Conservation (phyloP, 1,139 yeast species). For the Saccharomyces pastorianus region DNA sequence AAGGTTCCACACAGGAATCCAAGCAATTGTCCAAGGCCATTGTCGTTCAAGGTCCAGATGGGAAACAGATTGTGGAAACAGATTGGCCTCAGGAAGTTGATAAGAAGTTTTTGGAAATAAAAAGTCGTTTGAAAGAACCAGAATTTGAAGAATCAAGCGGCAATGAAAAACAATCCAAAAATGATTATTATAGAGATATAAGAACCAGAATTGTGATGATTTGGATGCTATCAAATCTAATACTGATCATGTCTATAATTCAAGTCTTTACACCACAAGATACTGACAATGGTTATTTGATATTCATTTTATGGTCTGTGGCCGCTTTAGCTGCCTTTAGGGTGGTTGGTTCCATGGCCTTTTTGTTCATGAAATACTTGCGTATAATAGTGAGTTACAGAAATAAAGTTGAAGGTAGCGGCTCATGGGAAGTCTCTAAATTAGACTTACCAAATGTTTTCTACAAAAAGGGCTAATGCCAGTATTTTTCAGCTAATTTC, state of each 20-base stretch:
- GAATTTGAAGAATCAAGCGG: slow-evolving; percentile 34
- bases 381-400: slow-evolving; percentile 34
- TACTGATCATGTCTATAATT: slow-evolving; percentile 77
- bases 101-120: slow-evolving; percentile 57
- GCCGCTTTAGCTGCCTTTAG: slow-evolving; percentile 74
- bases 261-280: slow-evolving; percentile 66
- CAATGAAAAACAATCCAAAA: slow-evolving; percentile 44
- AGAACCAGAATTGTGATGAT: slow-evolving; percentile 87
- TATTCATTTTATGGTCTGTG: slow-evolving; percentile 83
- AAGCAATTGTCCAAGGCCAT: slow-evolving; percentile 61
- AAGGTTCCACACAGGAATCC: slow-evolving; percentile 75
- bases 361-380: slow-evolving; percentile 42
- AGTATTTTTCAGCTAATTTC: not conserved
- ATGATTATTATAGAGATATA: slow-evolving; percentile 89
- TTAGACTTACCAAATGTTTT: slow-evolving; percentile 8
- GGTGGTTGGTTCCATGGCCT: slow-evolving; percentile 68
- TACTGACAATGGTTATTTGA: slow-evolving; percentile 66
- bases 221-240: slow-evolving; percentile 78
- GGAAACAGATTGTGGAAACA: slow-evolving; percentile 59
- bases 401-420: slow-evolving; percentile 33
- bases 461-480: slow-evolving; percentile 7
- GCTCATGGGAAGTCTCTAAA: slow-evolving; percentile 16
- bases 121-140: slow-evolving; percentile 63
- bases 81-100: slow-evolving; percentile 83
- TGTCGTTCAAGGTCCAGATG: slow-evolving; percentile 44